Percentiles rank a stretch among this genome's conserved stretches.
Conservation (phyloP, 2,329 filamentous ascomycete species). For the Fusarium dlaminii region DNA sequence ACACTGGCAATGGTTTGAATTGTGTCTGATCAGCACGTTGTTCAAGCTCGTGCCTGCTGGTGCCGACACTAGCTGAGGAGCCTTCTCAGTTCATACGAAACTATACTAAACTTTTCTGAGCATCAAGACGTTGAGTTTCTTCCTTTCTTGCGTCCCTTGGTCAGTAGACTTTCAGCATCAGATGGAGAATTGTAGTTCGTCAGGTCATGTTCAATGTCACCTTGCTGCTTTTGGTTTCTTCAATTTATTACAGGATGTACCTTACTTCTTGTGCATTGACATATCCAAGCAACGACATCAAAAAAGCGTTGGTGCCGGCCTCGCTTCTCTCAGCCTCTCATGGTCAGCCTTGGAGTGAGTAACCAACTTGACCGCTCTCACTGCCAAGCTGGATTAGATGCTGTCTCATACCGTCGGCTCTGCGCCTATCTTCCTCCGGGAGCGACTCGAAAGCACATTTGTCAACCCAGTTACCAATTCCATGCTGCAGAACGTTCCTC, state of each 20-base stretch:
- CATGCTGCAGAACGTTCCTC: slow-evolving; percentile 80
- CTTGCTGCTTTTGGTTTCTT: background rate
- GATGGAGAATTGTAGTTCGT: background rate
- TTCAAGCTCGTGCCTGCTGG: background rate
- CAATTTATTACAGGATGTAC: background rate
- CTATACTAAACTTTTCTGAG: background rate
- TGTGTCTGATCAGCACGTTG: background rate
- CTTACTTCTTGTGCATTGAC: background rate
- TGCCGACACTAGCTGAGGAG: background rate
- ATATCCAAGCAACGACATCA: slow-evolving; percentile 14
- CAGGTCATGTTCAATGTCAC: background rate
- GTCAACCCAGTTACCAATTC: slow-evolving; percentile 72
- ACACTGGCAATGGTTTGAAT: background rate
- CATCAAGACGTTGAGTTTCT: background rate
- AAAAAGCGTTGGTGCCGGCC: slow-evolving; percentile 6
- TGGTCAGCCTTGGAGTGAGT: slow-evolving; percentile 67
- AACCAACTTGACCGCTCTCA: slow-evolving; percentile 70
- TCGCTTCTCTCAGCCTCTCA: slow-evolving; percentile 44
- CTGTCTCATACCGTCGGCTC: slow-evolving; percentile 71
- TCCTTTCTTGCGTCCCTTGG: background rate
- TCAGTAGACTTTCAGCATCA: background rate
- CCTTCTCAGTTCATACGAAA: background rate
- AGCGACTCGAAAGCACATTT: slow-evolving; percentile 64
- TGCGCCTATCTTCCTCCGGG: slow-evolving; percentile 52
- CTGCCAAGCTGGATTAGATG: slow-evolving; percentile 70